Percentiles rank a stretch among this genome's conserved stretches.
These are phyloP conservation scores for Teratosphaeriaceae sp. DNA, from an alignment of 2,329 filamentous ascomycete species.

Conservation along the genomic window DNA sequence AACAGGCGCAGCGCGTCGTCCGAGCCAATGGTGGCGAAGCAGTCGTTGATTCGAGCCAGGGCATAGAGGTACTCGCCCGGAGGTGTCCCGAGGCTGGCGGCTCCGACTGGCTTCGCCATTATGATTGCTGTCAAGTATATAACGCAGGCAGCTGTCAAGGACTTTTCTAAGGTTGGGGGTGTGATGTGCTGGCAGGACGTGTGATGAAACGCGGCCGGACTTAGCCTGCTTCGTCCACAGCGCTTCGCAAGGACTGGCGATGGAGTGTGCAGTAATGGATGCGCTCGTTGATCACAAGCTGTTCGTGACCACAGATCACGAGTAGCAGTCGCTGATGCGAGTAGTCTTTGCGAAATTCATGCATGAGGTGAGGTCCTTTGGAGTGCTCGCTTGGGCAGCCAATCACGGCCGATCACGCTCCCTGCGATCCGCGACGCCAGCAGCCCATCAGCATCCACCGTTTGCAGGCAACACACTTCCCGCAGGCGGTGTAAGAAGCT, in stretches of 20 bases:
- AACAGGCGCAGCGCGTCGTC: slow-evolving; percentile 64
- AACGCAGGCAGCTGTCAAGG: background rate
- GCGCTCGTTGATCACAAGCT: background rate
- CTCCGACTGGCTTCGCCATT: slow-evolving; percentile 15
- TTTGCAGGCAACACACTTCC: too few relatives aligned
- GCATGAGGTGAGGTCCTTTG: too few relatives aligned
- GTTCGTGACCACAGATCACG: too few relatives aligned
- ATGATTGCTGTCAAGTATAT: too few relatives aligned
- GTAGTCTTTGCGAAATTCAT: too few relatives aligned
- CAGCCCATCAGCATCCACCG: too few relatives aligned
- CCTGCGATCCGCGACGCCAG: too few relatives aligned
- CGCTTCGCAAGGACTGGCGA: background rate
- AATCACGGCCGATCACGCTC: too few relatives aligned
- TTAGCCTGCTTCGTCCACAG: background rate
- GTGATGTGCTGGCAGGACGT: slow-evolving; percentile 5
- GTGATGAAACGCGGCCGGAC: background rate
- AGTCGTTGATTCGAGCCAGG: slow-evolving; percentile 36
- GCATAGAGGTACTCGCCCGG: slow-evolving; percentile 49
- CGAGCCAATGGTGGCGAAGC: slow-evolving; percentile 58
- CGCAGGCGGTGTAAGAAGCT: too few relatives aligned
- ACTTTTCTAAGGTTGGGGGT: background rate
- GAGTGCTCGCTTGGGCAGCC: too few relatives aligned
- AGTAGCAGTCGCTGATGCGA: too few relatives aligned
- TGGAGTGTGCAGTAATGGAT: background rate
- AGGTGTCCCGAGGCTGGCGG: slow-evolving; percentile 13